A percentile compares a stretch with the other conserved stretches of the same genome.
These are phyloP conservation scores for Pugionium cornutum DNA, from an alignment of 345 rosid genomes.

Conservation along the genomic window DNA sequence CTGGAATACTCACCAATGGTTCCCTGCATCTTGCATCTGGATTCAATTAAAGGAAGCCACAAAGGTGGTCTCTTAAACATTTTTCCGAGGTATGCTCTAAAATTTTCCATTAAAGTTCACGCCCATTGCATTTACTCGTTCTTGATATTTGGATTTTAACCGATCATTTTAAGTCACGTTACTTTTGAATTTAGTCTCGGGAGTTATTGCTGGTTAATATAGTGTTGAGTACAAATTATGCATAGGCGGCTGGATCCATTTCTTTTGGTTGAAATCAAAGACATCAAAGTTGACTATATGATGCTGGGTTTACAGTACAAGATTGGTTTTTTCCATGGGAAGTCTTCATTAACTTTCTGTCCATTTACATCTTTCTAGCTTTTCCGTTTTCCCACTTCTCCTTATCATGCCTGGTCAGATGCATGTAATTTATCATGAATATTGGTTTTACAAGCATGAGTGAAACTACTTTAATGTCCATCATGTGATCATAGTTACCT, in stretches of 20 bases:
- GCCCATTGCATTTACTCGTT: conserved; percentile 18
- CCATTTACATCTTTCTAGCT: not conserved
- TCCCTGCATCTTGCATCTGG: conserved; percentile 93
- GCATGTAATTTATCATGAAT: conserved; percentile 15
- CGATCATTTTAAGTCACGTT: conserved; percentile 3
- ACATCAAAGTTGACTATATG: conserved; percentile 3
- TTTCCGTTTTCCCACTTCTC: not conserved
- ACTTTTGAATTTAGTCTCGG: not conserved
- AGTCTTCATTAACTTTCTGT: not conserved
- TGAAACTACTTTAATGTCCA: conserved; percentile 4
- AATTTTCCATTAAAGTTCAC: conserved; percentile 15
- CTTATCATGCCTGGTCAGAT: not conserved
- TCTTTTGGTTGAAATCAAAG: not conserved
- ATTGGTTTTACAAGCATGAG: conserved; percentile 4
- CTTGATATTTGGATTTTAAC: conserved; percentile 11
- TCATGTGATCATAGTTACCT: conserved; percentile 62
- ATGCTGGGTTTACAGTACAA: conserved; percentile 20
- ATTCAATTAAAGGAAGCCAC: conserved; percentile 95
- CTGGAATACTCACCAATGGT: conserved; percentile 46
- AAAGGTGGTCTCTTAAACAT: conserved; percentile 75
- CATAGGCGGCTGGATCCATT: conserved; percentile 8
- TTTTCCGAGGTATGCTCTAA: conserved; percentile 65
- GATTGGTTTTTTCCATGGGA: conserved; percentile 12
- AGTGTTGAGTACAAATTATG: conserved; percentile 12
- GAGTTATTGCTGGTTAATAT: not conserved